Percentiles rank a stretch among this genome's conserved stretches.
phyloP scores from a whole-genome alignment of 768 basidiomycete genomes.

The Xerocomus spinulosus region DNA sequence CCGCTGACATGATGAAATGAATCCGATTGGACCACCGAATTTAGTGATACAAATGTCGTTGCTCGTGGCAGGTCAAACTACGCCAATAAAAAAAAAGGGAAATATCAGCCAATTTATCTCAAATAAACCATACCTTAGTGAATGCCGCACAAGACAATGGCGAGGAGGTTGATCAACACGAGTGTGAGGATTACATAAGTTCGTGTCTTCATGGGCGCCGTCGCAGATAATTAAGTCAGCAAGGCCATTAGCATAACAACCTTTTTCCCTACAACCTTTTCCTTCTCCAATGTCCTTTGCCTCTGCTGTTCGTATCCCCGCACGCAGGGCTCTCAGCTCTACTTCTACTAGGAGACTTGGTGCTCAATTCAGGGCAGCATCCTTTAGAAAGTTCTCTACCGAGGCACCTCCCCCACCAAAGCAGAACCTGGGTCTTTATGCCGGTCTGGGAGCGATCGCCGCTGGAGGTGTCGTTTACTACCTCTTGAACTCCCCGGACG shows the following conservation, averaged over 20 bases:
- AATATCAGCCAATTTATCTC: too few relatives aligned
- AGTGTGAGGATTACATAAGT: slow-evolving; percentile 15
- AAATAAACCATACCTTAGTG: too few relatives aligned
- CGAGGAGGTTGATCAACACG: too few relatives aligned
- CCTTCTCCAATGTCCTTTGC: slow-evolving; percentile 52
- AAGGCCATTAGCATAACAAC: slow-evolving; percentile 2
- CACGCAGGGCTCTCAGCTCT: slow-evolving; percentile 41
- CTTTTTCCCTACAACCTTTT: background rate
- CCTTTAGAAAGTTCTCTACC: slow-evolving; percentile 60
- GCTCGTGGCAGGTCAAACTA: too few relatives aligned
- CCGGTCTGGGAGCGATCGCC: slow-evolving; percentile 57
- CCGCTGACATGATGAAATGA: background rate
- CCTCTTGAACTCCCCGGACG: slow-evolving; percentile 45
- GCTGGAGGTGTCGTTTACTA: slow-evolving; percentile 65
- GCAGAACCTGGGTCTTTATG: slow-evolving; percentile 54
- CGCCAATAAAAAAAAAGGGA: too few relatives aligned
- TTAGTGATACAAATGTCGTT: too few relatives aligned
- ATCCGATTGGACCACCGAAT: background rate
- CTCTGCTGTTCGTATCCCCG: slow-evolving; percentile 43
- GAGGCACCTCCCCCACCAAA: slow-evolving; percentile 43
- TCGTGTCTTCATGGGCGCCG: background rate
- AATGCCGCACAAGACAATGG: too few relatives aligned
- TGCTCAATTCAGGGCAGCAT: slow-evolving; percentile 33
- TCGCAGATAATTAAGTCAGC: slow-evolving; percentile 6
- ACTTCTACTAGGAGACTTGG: slow-evolving; percentile 23